Conservation (phyloP, 176 grass and related monocot species). For the Avena insularis region DNA sequence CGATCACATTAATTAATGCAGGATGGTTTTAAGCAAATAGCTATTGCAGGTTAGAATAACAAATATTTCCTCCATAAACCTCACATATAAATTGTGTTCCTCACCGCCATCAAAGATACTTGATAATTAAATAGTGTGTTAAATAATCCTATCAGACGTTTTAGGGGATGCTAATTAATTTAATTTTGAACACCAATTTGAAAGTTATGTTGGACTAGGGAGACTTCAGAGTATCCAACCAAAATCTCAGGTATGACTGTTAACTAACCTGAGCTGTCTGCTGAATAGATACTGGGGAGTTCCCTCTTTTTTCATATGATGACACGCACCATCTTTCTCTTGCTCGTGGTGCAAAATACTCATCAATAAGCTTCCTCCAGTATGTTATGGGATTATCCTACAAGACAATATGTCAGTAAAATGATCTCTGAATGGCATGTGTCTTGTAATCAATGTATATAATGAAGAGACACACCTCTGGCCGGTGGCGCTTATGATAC, state of each 20-base stretch:
- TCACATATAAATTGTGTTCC: slow-evolving; percentile 3
- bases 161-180: slow-evolving; percentile 5
- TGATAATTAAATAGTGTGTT: not conserved
- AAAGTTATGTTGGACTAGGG: not conserved
- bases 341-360: slow-evolving; percentile 88
- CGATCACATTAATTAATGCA: slow-evolving; percentile 1
- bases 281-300: slow-evolving; percentile 64
- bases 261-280: slow-evolving; percentile 72
- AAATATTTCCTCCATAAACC: not conserved
- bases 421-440: not conserved
- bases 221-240: not conserved
- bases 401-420: slow-evolving; percentile 27
- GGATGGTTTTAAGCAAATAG: not conserved
- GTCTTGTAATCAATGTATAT: slow-evolving; percentile 33
- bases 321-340: slow-evolving; percentile 97
- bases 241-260: not conserved
- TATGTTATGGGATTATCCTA: slow-evolving; percentile 90
- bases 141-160: slow-evolving; percentile 1
- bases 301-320: slow-evolving; percentile 85
- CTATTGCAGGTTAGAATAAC: not conserved
- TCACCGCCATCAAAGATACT: not conserved
- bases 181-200: not conserved
- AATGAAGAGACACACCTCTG: slow-evolving; percentile 60
- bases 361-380: slow-evolving; percentile 92
- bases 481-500: slow-evolving; percentile 82